Conservation (phyloP, 2,329 filamentous ascomycete species). For the Talaromyces sp. region DNA sequence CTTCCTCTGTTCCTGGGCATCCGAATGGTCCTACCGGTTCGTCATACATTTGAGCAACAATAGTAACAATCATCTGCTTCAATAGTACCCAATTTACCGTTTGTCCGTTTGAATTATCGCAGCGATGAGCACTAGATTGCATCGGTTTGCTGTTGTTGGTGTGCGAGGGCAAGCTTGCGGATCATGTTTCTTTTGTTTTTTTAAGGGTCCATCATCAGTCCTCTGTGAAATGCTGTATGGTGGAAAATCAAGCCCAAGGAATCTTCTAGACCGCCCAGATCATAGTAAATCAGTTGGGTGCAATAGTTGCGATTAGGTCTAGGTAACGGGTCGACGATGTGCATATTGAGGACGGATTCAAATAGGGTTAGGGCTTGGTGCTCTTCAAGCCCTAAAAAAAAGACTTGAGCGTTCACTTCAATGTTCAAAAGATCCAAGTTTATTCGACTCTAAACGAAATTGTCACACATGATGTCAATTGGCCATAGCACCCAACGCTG, state of each 20-base stretch:
- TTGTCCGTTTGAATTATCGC: background rate
- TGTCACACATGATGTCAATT: background rate
- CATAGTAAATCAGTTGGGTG: background rate
- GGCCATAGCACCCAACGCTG: too few species aligned
- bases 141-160: background rate
- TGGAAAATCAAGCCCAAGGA: background rate
- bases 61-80: background rate
- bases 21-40: slow-evolving; percentile 10
- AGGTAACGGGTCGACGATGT: background rate
- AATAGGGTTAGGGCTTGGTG: slow-evolving; percentile 7
- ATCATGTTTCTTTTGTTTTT: background rate
- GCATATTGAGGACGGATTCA: background rate
- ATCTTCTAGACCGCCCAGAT: background rate
- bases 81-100: background rate
- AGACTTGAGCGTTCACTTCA: too few species aligned
- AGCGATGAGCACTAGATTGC: background rate
- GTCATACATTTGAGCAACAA: background rate
- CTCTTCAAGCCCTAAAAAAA: background rate
- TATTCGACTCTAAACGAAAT: background rate
- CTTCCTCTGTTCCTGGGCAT: slow-evolving; percentile 2
- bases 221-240: background rate
- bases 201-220: background rate
- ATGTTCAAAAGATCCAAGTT: background rate
- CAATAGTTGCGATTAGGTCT: background rate
- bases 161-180: background rate